Base-by-base conservation (phyloP, 2,329 filamentous ascomycete genomes). In the Hypoxylon sp. region DNA sequence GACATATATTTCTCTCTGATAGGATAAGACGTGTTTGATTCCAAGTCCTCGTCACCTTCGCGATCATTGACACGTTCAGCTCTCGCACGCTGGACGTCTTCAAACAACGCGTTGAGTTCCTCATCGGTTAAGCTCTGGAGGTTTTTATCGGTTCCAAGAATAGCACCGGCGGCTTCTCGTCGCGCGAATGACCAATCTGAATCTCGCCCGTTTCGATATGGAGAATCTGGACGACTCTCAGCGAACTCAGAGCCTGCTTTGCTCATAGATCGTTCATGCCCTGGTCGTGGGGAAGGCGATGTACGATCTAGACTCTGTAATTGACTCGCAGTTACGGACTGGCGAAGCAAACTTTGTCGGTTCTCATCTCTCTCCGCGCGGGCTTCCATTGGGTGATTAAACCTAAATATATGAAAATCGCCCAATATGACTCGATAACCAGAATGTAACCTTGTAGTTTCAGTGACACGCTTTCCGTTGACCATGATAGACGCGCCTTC, bases 401-500 rank as follows among this genome's bases (percentile, higher is more conserved):
- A 99, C 62, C 96, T 87, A 82, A 99, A 98, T 67, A 99, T 99
- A 79, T 99, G 96, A 74, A 99, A 99, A 79, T 99, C 96, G 43
- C 96, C 96, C 9, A 99, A 85, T 69, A 99, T 99, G 59, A 99
- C 92, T 68, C 96, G 91, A 78, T 94, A 97, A 5, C 96, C 96
- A 75, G 94, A 98, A 76, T 94, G 91, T 46, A 99, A 84, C 71
- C 94, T 89, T 72, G 91, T 94, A 0, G 94, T 90, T 75, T 94
- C 94, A 59, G 94, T 89, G 59, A 98, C 92, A 17, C 94, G 91
- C 71, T 95, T 88, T 63, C 96, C 96, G 75, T 99, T 99, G 57
- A 99, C 93, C 96, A 99, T 99, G 63, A 99, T 93, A 10, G 94
- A 93, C 0, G 96, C 96, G n/a, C 93, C 93, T 74, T 97, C 93